Conservation (phyloP, 495 filamentous ascomycete genomes). For the Entonaema liquescens region DNA sequence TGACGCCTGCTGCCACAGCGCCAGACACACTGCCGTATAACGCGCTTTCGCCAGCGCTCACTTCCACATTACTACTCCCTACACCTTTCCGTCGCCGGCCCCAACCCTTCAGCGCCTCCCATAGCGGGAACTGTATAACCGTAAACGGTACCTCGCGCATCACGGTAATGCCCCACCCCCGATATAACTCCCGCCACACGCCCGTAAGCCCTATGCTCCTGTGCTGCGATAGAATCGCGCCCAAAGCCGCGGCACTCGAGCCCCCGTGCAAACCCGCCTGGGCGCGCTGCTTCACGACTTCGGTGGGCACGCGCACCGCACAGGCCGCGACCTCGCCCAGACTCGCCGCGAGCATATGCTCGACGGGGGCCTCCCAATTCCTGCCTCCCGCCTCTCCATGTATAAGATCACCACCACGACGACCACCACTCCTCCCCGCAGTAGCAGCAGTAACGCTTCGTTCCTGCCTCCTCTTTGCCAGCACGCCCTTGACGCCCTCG, state of each 20-base stretch:
- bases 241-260: constrained; percentile 67
- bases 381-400: background rate
- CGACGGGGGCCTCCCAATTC: constrained; percentile 42
- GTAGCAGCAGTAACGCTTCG: constrained; percentile 4
- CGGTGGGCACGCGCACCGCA: constrained; percentile 90
- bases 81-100: constrained; percentile 48
- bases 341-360: constrained; percentile 88
- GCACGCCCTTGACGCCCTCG: constrained; percentile 75
- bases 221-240: constrained; percentile 69
- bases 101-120: constrained; percentile 85
- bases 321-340: constrained; percentile 93
- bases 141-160: constrained; percentile 98
- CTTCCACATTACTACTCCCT: constrained; percentile 44
- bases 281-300: constrained; percentile 95
- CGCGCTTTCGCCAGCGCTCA: constrained; percentile 80
- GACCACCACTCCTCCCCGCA: too few relatives aligned
- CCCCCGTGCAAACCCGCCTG: constrained; percentile 79
- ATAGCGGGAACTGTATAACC: constrained; percentile 94
- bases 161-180: constrained; percentile 89
- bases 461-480: constrained; percentile 45
- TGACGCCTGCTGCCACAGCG: constrained; percentile 85
- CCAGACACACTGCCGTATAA: constrained; percentile 86
- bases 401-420: background rate
- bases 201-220: constrained; percentile 56
- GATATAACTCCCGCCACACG: constrained; percentile 85